These are phyloP conservation scores for Trifolium subterraneum DNA, from an alignment of 306 rosid genomes.

Conservation along the genomic window DNA sequence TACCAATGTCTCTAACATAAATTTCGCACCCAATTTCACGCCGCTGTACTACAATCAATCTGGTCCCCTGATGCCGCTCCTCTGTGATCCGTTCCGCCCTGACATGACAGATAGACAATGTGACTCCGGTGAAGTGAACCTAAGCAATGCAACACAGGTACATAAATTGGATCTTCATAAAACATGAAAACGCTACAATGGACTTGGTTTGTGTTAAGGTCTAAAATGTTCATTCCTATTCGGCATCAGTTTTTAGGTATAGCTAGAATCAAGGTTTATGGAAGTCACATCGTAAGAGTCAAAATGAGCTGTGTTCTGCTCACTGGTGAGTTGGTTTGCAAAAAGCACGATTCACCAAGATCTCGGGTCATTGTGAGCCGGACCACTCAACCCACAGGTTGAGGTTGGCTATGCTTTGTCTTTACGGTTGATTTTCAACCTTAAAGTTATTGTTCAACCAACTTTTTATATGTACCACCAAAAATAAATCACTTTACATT, in stretches of 20 bases:
- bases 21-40: conserved; percentile 51
- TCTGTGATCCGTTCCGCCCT: conserved; percentile 74
- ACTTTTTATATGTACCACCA: no score
- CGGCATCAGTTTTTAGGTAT: background rate
- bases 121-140: conserved; percentile 54
- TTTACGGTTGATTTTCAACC: no score
- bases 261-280: background rate
- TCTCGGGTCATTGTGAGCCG: background rate
- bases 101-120: conserved; percentile 63
- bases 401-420: background rate
- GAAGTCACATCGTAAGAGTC: background rate
- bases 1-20: conserved; percentile 57
- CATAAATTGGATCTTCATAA: background rate
- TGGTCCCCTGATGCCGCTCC: conserved; percentile 71
- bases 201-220: background rate
- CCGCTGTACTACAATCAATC: conserved; percentile 80
- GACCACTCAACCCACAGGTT: background rate
- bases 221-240: background rate
- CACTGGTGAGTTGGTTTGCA: background rate
- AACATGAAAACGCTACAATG: background rate
- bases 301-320: background rate
- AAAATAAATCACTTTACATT: no score
- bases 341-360: background rate
- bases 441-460: no score
- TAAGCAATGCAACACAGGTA: conserved; percentile 69